Conservation (phyloP, 352 stramenopile genomes). For the Albugo laibachii region DNA sequence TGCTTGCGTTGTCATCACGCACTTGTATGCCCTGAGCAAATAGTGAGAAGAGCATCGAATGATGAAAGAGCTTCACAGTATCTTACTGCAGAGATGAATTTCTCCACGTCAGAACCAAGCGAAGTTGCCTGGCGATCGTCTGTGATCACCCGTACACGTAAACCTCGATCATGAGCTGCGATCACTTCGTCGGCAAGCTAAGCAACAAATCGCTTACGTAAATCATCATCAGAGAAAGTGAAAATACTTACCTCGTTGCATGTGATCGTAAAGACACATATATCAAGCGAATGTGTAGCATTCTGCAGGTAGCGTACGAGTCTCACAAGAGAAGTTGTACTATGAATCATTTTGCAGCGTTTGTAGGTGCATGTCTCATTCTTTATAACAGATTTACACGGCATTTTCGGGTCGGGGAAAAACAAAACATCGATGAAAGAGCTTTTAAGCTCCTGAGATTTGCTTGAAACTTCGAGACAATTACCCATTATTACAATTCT, state of each 20-base stretch:
- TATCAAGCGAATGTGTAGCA: constrained; percentile 29
- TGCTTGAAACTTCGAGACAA: constrained; percentile 17
- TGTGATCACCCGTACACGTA: constrained; percentile 38
- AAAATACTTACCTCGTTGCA: constrained; percentile 26
- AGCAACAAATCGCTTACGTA: not conserved
- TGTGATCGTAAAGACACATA: constrained; percentile 58
- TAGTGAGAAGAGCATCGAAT: not conserved
- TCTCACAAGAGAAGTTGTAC: constrained; percentile 31
- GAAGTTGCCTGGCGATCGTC: constrained; percentile 37
- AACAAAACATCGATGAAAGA: constrained; percentile 56
- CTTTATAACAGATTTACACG: constrained; percentile 30
- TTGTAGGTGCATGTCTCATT: constrained; percentile 30
- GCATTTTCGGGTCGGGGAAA: constrained; percentile 41
- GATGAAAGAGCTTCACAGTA: not conserved
- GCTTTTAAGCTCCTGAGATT: constrained; percentile 8
- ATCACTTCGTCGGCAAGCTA: constrained; percentile 41
- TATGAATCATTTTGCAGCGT: constrained; percentile 40
- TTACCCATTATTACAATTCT: constrained; percentile 22
- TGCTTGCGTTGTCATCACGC: constrained; percentile 29
- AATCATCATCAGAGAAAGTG: not conserved
- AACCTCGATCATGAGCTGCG: constrained; percentile 23
- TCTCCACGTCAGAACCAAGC: constrained; percentile 44
- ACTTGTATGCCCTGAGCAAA: constrained; percentile 27
- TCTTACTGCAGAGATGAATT: constrained; percentile 43
- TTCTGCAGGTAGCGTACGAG: constrained; percentile 23